Percentiles rank a stretch among this genome's conserved stretches.
phyloP scores from a whole-genome alignment of 2,329 filamentous ascomycete genomes.

The Trichophyton simii region DNA sequence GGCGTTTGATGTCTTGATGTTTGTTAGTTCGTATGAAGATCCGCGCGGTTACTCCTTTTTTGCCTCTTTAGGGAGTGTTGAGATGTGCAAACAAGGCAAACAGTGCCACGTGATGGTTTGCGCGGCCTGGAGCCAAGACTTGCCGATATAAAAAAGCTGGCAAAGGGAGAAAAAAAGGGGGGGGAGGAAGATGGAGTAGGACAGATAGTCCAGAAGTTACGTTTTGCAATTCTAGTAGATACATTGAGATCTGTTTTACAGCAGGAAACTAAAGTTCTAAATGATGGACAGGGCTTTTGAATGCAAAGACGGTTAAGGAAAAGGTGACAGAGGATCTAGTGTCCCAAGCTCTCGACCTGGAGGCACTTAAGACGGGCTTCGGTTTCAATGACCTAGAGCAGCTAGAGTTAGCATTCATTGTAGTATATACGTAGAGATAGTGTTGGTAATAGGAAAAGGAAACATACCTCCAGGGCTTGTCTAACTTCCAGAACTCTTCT shows the following conservation, averaged over 20 bases:
- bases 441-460: background rate
- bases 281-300: conserved; percentile 21
- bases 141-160: background rate
- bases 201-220: background rate
- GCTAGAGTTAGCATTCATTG: background rate
- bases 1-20: no score
- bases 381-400: conserved; percentile 63
- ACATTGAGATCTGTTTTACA: conserved; percentile 7
- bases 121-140: background rate
- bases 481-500: conserved; percentile 87
- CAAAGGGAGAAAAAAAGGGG: background rate
- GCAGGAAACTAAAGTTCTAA: conserved; percentile 1
- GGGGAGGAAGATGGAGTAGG: background rate
- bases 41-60: conserved; percentile 1
- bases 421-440: background rate
- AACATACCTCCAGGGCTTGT: conserved; percentile 79
- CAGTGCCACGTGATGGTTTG: background rate
- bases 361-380: conserved; percentile 83
- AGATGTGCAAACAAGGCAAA: conserved; percentile 11
- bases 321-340: background rate
- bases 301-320: conserved; percentile 23
- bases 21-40: background rate
- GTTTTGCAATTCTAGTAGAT: conserved; percentile 3
- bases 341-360: conserved; percentile 51
- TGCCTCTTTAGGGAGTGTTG: background rate